These are phyloP conservation scores for Xylaria sp. DNA, from an alignment of 2,329 filamentous ascomycete species.

Conservation along the genomic window DNA sequence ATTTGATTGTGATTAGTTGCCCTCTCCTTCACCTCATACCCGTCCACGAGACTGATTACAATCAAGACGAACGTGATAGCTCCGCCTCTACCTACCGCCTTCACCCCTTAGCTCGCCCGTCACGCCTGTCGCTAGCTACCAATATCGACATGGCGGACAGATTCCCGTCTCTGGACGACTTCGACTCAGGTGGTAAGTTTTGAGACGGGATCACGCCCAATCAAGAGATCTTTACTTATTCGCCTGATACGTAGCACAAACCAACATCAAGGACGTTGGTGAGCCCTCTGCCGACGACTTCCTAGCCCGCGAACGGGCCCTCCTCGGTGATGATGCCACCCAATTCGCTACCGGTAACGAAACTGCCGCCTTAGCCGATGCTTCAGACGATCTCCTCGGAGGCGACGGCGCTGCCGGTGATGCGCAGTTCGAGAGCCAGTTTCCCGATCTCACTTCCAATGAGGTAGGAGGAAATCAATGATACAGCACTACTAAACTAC, in stretches of 20 bases:
- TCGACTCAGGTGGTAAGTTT: constrained; percentile 71
- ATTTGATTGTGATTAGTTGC: background rate
- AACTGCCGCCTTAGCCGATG: constrained; percentile 70
- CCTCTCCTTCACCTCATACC: background rate
- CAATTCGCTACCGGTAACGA: constrained; percentile 86
- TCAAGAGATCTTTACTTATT: constrained; percentile 17
- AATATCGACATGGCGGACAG: constrained; percentile 79
- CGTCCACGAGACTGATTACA: background rate
- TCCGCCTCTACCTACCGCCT: background rate
- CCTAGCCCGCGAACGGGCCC: constrained; percentile 87
- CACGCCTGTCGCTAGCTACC: constrained; percentile 26
- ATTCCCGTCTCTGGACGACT: constrained; percentile 83
- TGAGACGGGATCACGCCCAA: background rate
- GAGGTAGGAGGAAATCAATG: constrained; percentile 63
- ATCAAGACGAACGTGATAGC: background rate
- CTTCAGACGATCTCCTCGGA: constrained; percentile 77
- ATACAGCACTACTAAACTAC: background rate
- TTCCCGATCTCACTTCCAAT: constrained; percentile 81
- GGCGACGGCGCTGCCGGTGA: constrained; percentile 61
- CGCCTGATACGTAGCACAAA: constrained; percentile 66
- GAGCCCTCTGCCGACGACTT: constrained; percentile 81
- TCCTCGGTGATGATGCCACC: constrained; percentile 91
- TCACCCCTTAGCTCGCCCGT: constrained; percentile 2
- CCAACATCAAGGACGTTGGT: constrained; percentile 68
- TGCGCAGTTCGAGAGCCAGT: constrained; percentile 83